These are phyloP conservation scores for Starmerella ratchasimensis DNA, from an alignment of 805 yeast genomes.

Conservation along the genomic window DNA sequence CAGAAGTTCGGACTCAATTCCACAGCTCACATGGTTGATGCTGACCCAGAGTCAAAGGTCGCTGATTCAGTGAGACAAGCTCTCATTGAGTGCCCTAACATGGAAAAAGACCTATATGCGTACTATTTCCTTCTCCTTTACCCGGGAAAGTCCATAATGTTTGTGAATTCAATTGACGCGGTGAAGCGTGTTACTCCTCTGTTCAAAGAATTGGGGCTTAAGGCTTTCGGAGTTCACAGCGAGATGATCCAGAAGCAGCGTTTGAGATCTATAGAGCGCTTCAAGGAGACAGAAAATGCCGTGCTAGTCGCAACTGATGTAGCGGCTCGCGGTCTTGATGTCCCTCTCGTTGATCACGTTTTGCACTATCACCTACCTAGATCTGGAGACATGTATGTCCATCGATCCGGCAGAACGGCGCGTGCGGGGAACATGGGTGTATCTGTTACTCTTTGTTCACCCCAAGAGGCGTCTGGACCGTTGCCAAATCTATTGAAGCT, in stretches of 20 bases:
- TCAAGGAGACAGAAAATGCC: constrained; percentile 36
- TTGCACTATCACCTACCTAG: constrained; percentile 93
- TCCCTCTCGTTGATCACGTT: constrained; percentile 80
- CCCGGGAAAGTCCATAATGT: constrained; percentile 80
- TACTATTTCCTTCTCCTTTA: constrained; percentile 78
- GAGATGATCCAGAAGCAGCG: constrained; percentile 93
- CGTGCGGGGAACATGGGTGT: constrained; percentile 91
- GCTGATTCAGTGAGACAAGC: constrained; percentile 70
- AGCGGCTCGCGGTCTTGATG: constrained; percentile 95
- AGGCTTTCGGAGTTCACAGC: constrained; percentile 71
- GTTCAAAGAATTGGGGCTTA: constrained; percentile 50
- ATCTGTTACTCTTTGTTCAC: constrained; percentile 84
- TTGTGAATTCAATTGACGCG: constrained; percentile 90
- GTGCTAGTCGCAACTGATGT: constrained; percentile 88
- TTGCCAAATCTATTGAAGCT: constrained; percentile 53
- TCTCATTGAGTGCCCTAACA: constrained; percentile 76
- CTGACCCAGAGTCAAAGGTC: constrained; percentile 71
- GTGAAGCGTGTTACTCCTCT: constrained; percentile 75
- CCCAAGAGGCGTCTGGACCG: constrained; percentile 86
- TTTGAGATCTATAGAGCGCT: constrained; percentile 69
- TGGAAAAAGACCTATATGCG: constrained; percentile 77
- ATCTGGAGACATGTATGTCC: constrained; percentile 86
- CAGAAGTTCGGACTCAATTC: constrained; percentile 58
- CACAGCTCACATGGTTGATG: constrained; percentile 62
- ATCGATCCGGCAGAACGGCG: constrained; percentile 97